Evolutionary conservation across 164 flowering plant species (phyloP).

Genomic region (Magnolia kwangsiensis): DNA sequence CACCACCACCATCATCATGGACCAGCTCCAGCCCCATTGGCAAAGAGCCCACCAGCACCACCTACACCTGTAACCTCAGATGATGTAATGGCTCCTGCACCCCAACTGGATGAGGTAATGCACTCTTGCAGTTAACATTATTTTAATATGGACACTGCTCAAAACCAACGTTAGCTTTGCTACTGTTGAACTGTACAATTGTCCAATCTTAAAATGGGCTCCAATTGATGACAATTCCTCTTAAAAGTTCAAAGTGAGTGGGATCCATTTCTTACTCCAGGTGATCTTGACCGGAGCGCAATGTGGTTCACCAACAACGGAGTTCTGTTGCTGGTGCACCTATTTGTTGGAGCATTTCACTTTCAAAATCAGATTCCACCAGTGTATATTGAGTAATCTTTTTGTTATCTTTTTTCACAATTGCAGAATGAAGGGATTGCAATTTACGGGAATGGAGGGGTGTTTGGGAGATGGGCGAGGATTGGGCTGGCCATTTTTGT

Average conservation of each 20-base stretch:
- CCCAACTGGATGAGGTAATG: conserved; percentile 47
- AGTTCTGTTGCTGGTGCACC: neutral
- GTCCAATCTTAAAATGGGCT: neutral
- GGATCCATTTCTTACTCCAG: neutral
- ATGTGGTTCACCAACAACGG: neutral
- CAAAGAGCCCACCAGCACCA: conserved; percentile 64
- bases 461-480: conserved; percentile 20
- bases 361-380: neutral
- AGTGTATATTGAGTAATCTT: neutral
- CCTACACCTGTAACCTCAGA: conserved; percentile 33
- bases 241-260: neutral
- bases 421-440: conserved; percentile 44
- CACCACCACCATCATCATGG: conserved; percentile 45
- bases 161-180: neutral
- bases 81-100: conserved; percentile 43
- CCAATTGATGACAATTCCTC: neutral
- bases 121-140: neutral
- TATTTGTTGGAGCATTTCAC: neutral
- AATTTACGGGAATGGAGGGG: conserved; percentile 21
- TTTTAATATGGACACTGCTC: neutral
- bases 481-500: conserved; percentile 27
- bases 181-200: neutral
- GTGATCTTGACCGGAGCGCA: neutral
- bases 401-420: conserved; percentile 5
- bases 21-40: conserved; percentile 48